A percentile compares a stretch with the other conserved stretches of the same genome.
Conservation (phyloP, 345 rosid species). For the Syzygium jambos region DNA sequence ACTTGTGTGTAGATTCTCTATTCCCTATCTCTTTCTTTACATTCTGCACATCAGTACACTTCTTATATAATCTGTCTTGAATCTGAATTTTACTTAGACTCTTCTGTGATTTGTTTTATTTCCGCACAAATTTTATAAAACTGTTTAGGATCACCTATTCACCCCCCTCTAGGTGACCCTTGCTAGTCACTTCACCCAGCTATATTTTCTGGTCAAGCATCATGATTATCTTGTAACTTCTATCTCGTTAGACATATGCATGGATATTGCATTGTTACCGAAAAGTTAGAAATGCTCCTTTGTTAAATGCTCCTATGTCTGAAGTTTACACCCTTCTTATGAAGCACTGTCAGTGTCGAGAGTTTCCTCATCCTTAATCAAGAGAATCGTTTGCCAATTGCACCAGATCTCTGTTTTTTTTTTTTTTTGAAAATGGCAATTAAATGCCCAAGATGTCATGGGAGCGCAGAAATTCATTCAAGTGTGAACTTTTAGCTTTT, state of each 20-base stretch:
- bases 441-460: background rate
- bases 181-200: too few species aligned
- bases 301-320: too few species aligned
- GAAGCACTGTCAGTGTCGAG: background rate
- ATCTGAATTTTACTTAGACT: too few species aligned
- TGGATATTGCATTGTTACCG: background rate
- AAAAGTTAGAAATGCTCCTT: background rate
- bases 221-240: background rate
- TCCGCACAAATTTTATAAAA: too few species aligned
- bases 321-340: background rate
- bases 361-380: background rate
- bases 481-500: background rate
- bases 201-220: background rate
- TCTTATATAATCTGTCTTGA: too few species aligned
- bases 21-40: too few species aligned
- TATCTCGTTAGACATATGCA: background rate
- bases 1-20: too few species aligned
- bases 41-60: too few species aligned
- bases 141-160: too few species aligned
- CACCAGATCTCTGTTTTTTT: background rate
- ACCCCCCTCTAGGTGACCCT: too few species aligned
- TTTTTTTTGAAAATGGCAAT: background rate
- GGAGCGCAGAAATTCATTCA: background rate
- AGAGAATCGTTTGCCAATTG: background rate
- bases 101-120: too few species aligned